These are phyloP conservation scores for Capniomyces stellatus DNA, from an alignment of 371 early-diverging fungal species.

Conservation along the genomic window DNA sequence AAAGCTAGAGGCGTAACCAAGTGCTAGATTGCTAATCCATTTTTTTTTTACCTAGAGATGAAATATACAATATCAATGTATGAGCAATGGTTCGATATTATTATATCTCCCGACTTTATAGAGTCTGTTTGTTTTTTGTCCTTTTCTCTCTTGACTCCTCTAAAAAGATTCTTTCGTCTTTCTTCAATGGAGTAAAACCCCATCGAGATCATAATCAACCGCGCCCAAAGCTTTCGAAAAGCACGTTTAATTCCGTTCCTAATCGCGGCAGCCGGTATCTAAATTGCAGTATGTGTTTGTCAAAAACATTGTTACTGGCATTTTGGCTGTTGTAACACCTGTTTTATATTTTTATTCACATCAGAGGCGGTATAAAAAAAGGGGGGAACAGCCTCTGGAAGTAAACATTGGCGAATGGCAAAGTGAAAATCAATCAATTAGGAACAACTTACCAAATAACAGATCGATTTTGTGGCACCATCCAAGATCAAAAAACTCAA, in stretches of 20 bases:
- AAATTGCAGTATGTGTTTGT: too few species aligned
- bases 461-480: too few species aligned
- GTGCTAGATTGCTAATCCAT: constrained; percentile 3
- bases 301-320: too few species aligned
- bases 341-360: too few species aligned
- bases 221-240: constrained; percentile 12
- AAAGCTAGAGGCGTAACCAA: constrained; percentile 3
- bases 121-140: neutral
- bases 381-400: too few species aligned
- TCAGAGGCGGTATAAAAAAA: too few species aligned
- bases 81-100: constrained; percentile 65
- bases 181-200: constrained; percentile 42
- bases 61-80: constrained; percentile 68
- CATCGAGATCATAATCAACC: constrained; percentile 33
- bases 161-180: constrained; percentile 18
- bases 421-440: too few species aligned
- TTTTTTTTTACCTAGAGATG: constrained; percentile 31
- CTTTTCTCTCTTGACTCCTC: constrained; percentile 14
- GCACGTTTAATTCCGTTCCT: constrained; percentile 7
- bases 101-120: constrained; percentile 41
- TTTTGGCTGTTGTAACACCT: too few species aligned
- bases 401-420: too few species aligned
- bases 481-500: too few species aligned
- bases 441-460: too few species aligned
- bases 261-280: constrained; percentile 10